Conservation (phyloP, 2,329 filamentous ascomycete genomes). For the Phoma sp. region DNA sequence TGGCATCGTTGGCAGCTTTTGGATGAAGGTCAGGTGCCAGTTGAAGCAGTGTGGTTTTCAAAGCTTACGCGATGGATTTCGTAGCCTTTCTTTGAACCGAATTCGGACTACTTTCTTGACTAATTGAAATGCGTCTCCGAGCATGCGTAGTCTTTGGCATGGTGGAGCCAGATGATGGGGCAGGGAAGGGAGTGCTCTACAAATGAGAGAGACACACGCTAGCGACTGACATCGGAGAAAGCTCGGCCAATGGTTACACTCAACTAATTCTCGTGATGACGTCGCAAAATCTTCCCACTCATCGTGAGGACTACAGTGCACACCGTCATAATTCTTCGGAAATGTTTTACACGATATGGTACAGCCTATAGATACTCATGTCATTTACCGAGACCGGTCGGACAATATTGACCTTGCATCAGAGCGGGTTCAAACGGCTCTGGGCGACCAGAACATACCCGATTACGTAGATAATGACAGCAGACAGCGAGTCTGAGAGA, state of each 20-base stretch:
- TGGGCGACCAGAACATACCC: no score
- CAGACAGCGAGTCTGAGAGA: no score
- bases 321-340: no score
- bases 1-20: conserved; percentile 37
- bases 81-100: not conserved
- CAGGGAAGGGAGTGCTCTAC: not conserved
- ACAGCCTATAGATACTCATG: no score
- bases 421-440: no score
- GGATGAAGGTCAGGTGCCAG: not conserved
- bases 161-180: not conserved
- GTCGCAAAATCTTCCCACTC: not conserved
- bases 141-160: not conserved
- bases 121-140: not conserved
- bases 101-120: not conserved
- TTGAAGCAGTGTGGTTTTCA: not conserved
- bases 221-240: not conserved
- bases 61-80: conserved; percentile 17
- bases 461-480: no score
- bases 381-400: no score
- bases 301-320: no score
- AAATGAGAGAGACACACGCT: not conserved
- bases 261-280: not conserved
- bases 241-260: not conserved
- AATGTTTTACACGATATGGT: no score
- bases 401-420: no score